Percentiles rank a stretch among this genome's conserved stretches.
Evolutionary conservation across 2,329 filamentous ascomycete genomes (phyloP).

Genomic region (Aspergillus ochraceus): DNA sequence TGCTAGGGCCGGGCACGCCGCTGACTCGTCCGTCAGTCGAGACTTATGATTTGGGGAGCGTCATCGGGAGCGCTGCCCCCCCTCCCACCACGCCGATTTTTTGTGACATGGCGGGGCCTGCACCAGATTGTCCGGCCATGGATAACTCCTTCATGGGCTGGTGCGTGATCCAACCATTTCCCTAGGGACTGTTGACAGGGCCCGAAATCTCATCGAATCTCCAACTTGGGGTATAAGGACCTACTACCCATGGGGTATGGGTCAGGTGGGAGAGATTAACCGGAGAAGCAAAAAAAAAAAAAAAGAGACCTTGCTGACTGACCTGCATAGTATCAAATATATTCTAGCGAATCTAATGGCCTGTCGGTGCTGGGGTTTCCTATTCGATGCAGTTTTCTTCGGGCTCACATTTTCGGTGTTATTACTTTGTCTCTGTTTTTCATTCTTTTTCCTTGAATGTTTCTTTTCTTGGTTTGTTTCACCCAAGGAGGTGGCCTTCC

Average conservation of each 20-base stretch:
- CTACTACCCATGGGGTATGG: background rate
- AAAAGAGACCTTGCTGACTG: constrained; percentile 4
- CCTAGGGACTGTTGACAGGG: constrained; percentile 17
- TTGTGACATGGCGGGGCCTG: constrained; percentile 24
- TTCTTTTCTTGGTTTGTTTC: background rate
- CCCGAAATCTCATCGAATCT: constrained; percentile 20
- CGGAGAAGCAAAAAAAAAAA: background rate
- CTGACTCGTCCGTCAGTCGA: constrained; percentile 17
- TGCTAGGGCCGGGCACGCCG: constrained; percentile 13
- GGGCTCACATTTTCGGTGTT: constrained; percentile 3
- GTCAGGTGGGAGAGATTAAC: background rate
- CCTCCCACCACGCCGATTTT: constrained; percentile 28
- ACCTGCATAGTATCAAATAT: constrained; percentile 9
- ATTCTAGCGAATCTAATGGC: constrained; percentile 6
- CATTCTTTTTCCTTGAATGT: constrained; percentile 8
- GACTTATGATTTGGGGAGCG: constrained; percentile 23
- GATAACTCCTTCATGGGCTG: constrained; percentile 21
- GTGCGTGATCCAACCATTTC: constrained; percentile 15
- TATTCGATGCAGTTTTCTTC: background rate
- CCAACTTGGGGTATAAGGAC: constrained; percentile 17
- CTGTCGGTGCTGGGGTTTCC: background rate
- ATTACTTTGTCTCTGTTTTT: background rate
- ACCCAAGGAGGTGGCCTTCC: background rate
- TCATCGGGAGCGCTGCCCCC: constrained; percentile 30
- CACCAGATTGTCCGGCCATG: constrained; percentile 19